Base-by-base conservation (phyloP, 1,284 basidiomycete genomes). In the Cutaneotrichosporon mucoides region DNA sequence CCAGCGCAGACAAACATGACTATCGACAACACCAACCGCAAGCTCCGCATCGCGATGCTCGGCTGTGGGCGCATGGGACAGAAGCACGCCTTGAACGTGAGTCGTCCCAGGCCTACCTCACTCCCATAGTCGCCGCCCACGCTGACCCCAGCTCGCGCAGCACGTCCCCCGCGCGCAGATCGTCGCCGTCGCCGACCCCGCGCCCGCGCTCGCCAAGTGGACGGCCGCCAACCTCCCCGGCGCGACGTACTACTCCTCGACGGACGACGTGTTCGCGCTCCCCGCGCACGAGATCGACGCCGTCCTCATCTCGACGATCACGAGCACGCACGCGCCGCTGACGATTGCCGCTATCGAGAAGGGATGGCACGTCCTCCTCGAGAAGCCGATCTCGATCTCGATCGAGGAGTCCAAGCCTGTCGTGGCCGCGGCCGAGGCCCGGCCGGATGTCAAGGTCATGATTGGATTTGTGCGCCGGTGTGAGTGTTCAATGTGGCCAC, bases 351-450 rank as follows among this genome's bases (percentile, higher is more conserved):
- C 69, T 10, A 57, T 68, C 38, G 36, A 53, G 16, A 55, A 60
- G 1, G 68, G 68, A 24, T 55, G 70, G 65, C 70, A 75, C 54
- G 66, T 71, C 8, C 60, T 75, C 6, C 52, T 67, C 10, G 73
- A 74, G 63, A 74, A 75, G 56, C 72, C 72, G 16, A 71, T 73
- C 46, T 63, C 67, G 0, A 60, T 73, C 12, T 68, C 70, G 48
- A 42, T 70, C 13, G 64, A 66, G 34, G 61, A 60, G 12, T 59
- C 69, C 9, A 43, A 61, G 4, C 45, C 52, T 4, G 70, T 75
- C 2, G 64, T 73, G 2, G 63, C 61, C 12, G 66, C 57, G 11
- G 65, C 62, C 3, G 56, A 66, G 36, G 47, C 53, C 4, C 47
- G 61, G 40, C 67, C 71, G 2, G 37, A 67, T 11, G 38, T 73